phyloP scores from a whole-genome alignment of 768 basidiomycete genomes.

The Tulasnella sp. region DNA sequence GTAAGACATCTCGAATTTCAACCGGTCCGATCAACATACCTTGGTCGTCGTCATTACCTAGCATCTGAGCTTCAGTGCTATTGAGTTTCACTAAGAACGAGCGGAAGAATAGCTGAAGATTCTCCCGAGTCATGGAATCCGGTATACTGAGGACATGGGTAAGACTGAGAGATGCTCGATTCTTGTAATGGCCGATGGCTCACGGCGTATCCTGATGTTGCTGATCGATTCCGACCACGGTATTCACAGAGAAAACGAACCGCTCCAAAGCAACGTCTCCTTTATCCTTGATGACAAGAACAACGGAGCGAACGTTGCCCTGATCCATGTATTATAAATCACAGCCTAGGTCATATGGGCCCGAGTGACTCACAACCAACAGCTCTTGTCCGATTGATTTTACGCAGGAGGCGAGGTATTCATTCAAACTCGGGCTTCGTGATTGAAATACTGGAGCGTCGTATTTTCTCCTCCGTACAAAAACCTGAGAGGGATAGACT shows the following conservation, averaged over 20 bases:
- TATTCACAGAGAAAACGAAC: constrained; percentile 85
- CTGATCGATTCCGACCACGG: constrained; percentile 71
- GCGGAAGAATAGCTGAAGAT: constrained; percentile 76
- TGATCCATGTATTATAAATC: constrained; percentile 41
- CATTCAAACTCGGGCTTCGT: constrained; percentile 82
- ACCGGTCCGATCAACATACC: background rate
- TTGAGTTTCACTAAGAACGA: constrained; percentile 80
- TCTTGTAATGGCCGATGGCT: constrained; percentile 19
- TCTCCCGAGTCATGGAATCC: constrained; percentile 64
- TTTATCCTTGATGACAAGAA: constrained; percentile 82
- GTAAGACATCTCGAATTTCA: too few relatives aligned
- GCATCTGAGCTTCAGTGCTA: constrained; percentile 73
- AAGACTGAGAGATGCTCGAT: background rate
- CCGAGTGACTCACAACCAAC: constrained; percentile 50
- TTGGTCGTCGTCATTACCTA: constrained; percentile 41
- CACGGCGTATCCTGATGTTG: constrained; percentile 74
- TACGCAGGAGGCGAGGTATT: constrained; percentile 87
- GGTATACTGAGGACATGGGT: constrained; percentile 55
- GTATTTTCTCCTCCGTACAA: constrained; percentile 86
- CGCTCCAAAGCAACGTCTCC: constrained; percentile 83
- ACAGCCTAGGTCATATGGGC: constrained; percentile 20
- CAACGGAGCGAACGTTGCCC: constrained; percentile 79
- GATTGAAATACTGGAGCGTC: constrained; percentile 91
- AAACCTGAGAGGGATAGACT: constrained; percentile 87
- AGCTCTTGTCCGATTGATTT: constrained; percentile 83